phyloP scores from a whole-genome alignment of 768 basidiomycete species.

The Panaeolus cyanescens region DNA sequence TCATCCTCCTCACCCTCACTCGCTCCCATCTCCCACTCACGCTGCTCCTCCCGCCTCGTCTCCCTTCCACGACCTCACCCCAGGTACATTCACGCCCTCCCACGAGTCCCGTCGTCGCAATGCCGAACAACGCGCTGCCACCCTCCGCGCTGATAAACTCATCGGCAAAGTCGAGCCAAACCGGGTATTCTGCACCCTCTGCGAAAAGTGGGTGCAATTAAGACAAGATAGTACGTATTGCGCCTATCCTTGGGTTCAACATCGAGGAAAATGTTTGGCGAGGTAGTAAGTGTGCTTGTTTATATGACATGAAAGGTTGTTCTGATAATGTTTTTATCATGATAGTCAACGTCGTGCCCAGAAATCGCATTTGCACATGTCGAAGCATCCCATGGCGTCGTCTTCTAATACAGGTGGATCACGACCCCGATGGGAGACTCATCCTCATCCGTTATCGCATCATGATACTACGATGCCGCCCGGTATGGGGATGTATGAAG shows the following conservation, averaged over 20 bases:
- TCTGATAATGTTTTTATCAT: not conserved
- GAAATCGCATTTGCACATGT: not conserved
- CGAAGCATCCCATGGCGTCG: not conserved
- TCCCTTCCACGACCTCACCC: slow-evolving; percentile 57
- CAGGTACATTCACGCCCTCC: slow-evolving; percentile 53
- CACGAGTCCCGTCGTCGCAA: slow-evolving; percentile 74
- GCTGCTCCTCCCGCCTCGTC: slow-evolving; percentile 9
- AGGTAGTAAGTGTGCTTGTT: slow-evolving; percentile 53
- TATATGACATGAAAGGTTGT: too few relatives aligned
- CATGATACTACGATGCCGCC: not conserved
- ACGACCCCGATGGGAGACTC: not conserved
- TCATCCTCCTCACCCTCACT: slow-evolving; percentile 3
- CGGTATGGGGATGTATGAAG: not conserved
- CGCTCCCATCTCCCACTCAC: slow-evolving; percentile 9
- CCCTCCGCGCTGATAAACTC: slow-evolving; percentile 64
- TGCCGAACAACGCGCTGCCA: slow-evolving; percentile 78
- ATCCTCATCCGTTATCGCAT: not conserved
- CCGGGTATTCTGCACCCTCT: slow-evolving; percentile 72
- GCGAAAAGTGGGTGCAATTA: slow-evolving; percentile 83
- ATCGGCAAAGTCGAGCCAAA: slow-evolving; percentile 74
- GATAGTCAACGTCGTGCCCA: not conserved
- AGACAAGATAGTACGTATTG: slow-evolving; percentile 79
- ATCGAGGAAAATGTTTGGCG: slow-evolving; percentile 74
- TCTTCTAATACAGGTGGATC: too few relatives aligned
- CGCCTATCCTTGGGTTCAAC: slow-evolving; percentile 82